Percentiles rank a stretch among this genome's conserved stretches.
phyloP scores from a whole-genome alignment of 1,284 basidiomycete species.

The Naganishia albida region DNA sequence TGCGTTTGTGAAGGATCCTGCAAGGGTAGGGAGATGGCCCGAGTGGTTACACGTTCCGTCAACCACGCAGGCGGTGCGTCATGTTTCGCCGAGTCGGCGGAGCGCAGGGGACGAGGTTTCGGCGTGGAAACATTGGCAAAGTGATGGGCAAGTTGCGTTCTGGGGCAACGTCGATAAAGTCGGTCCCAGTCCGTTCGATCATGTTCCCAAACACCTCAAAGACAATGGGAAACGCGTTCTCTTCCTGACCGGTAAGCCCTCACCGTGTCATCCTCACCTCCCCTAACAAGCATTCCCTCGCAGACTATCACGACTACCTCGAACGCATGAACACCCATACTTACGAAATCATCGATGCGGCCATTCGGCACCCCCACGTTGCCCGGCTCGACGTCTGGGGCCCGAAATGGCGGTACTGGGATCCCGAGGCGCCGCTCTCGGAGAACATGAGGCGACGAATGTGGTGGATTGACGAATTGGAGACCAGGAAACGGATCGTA shows the following conservation, averaged over 20 bases:
- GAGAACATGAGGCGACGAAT: slow-evolving; percentile 46
- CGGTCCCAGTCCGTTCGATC: slow-evolving; percentile 49
- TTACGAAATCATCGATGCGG: slow-evolving; percentile 53
- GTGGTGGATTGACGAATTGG: slow-evolving; percentile 42
- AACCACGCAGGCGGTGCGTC: background rate
- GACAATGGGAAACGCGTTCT: slow-evolving; percentile 41
- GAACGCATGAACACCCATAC: slow-evolving; percentile 53
- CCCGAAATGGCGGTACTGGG: slow-evolving; percentile 52
- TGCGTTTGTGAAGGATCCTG: slow-evolving; percentile 2
- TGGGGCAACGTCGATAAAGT: slow-evolving; percentile 49
- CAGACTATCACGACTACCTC: slow-evolving; percentile 51
- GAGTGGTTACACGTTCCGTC: slow-evolving; percentile 7
- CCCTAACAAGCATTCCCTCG: background rate
- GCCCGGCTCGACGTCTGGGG: slow-evolving; percentile 52
- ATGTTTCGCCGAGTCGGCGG: background rate
- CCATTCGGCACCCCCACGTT: slow-evolving; percentile 49
- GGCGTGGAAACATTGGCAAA: slow-evolving; percentile 11
- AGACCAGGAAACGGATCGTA: slow-evolving; percentile 33
- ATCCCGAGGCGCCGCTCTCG: slow-evolving; percentile 44
- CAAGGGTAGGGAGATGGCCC: slow-evolving; percentile 9
- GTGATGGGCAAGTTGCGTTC: slow-evolving; percentile 27
- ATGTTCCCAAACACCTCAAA: slow-evolving; percentile 36
- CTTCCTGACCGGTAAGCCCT: slow-evolving; percentile 50
- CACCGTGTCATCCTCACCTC: background rate
- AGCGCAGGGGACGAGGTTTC: background rate